Conservation (phyloP, 306 rosid genomes). For the Rosa chinensis region DNA sequence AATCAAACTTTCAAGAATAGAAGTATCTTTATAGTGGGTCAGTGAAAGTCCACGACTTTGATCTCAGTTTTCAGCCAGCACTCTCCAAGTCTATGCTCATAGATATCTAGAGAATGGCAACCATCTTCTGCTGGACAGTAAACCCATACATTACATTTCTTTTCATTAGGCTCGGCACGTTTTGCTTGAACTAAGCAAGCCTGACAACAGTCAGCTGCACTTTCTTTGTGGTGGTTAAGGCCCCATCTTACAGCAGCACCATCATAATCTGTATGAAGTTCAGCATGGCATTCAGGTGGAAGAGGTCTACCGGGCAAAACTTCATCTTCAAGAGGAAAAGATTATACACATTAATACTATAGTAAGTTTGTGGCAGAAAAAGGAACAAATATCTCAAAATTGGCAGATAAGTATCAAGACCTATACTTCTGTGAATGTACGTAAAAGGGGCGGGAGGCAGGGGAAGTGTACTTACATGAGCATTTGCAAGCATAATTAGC, state of each 20-base stretch:
- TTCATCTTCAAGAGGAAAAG: conserved; percentile 45
- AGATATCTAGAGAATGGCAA: conserved; percentile 88
- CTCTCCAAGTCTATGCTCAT: conserved; percentile 75
- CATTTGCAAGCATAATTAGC: too few relatives aligned
- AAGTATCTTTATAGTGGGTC: too few relatives aligned
- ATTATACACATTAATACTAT: conserved; percentile 23
- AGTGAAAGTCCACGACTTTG: too few relatives aligned
- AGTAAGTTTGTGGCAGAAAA: conserved; percentile 22
- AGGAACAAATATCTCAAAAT: conserved; percentile 17
- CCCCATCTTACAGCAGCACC: conserved; percentile 97
- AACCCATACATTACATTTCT: conserved; percentile 92
- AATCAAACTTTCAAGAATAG: too few relatives aligned
- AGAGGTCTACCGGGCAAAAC: conserved; percentile 80
- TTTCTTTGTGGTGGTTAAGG: conserved; percentile 86
- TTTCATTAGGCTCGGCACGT: conserved; percentile 61
- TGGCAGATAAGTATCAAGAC: conserved; percentile 12
- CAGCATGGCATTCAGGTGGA: conserved; percentile 63
- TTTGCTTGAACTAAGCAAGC: conserved; percentile 88
- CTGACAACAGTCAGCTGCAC: conserved; percentile 97
- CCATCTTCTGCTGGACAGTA: conserved; percentile 87
- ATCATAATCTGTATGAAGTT: conserved; percentile 84
- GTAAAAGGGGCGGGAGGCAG: not conserved
- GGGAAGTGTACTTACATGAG: too few relatives aligned
- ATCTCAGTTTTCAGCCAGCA: conserved; percentile 99
- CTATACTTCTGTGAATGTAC: not conserved